Base-by-base conservation (phyloP, 805 yeast species). In the Danielia oregonensis region DNA sequence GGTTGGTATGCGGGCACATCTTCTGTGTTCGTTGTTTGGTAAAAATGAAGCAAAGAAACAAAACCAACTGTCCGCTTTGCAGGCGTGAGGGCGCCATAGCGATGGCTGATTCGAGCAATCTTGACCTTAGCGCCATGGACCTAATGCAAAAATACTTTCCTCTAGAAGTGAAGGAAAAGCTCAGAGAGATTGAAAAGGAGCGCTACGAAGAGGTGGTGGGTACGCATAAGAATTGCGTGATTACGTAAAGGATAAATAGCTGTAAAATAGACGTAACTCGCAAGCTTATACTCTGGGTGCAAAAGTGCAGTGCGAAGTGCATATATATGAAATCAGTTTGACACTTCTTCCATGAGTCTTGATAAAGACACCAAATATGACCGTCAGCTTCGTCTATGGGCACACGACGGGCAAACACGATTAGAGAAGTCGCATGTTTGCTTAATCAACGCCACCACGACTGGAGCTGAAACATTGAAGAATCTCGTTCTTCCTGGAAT, bases 381-480 rank as follows among this genome's bases (percentile, higher is more conserved):
- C 57, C 71, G 98, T 24, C 97, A 91, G 54, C 62, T 91, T 39
- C 72, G 97, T 24, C 62, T 91, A 11, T 91, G 97, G 97, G 88
- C 86, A 1, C 50, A 72, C 0, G 57, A 70, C 8, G 98, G 97
- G 3, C 98, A 91, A 51, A 39, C 55, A 4, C 63, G 67, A 5
- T 64, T 91, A 12, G 75, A 75, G 21, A 49, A 53, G 2, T 65
- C 89, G 0, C 78, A 72, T 36, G 68, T 88, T 3, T 74, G 87
- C 36, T 55, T 87, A 3, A 47, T 87, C 2, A 75, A 77, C 29
- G 78, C 78, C 4, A 65, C 76, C 1, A 50, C 79, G 0, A 65
- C 79, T 0, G 77, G 82, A 1, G 70, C 79, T 3, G 97, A 91
- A 55, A 59, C 76, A 3, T 55, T 83, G 24, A 89, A 91, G 64